Percentiles rank a stretch among this genome's conserved stretches.
Conservation (phyloP, 148 eudicot species). For the Cornus kousa region DNA sequence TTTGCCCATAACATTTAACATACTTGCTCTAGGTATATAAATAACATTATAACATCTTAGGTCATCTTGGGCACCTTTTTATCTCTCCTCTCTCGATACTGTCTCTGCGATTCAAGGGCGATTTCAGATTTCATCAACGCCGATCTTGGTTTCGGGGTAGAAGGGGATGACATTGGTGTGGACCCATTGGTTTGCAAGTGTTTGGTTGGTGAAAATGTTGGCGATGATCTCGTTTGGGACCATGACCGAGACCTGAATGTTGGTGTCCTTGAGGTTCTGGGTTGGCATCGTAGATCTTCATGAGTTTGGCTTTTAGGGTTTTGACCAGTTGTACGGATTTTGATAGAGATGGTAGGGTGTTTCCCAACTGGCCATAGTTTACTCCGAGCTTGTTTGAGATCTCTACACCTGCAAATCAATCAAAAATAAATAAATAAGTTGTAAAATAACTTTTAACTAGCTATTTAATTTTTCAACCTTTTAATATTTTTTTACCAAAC, state of each 20-base stretch:
- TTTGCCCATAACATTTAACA: too few relatives aligned
- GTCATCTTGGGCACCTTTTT: too few relatives aligned
- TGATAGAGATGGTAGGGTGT: constrained; percentile 63
- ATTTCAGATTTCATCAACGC: too few relatives aligned
- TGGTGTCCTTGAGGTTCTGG: constrained; percentile 58
- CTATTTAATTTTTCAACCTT: too few relatives aligned
- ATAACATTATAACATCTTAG: too few relatives aligned
- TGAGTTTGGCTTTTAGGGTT: constrained; percentile 54
- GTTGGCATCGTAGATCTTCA: constrained; percentile 67
- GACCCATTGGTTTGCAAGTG: constrained; percentile 73
- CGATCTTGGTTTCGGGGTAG: constrained; percentile 65
- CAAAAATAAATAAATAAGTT: too few relatives aligned
- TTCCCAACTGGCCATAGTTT: constrained; percentile 75
- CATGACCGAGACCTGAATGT: constrained; percentile 70
- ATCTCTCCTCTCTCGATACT: too few relatives aligned
- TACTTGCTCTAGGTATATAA: too few relatives aligned
- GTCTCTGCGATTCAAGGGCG: too few relatives aligned
- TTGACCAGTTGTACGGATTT: constrained; percentile 62
- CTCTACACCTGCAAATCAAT: constrained; percentile 37
- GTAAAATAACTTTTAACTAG: too few relatives aligned
- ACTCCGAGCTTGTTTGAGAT: constrained; percentile 48
- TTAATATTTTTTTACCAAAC: too few relatives aligned
- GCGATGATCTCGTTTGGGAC: constrained; percentile 74
- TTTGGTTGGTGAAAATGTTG: constrained; percentile 64
- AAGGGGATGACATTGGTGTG: constrained; percentile 53